These are phyloP conservation scores for Lodderomyces elongisporus DNA, from an alignment of 1,139 yeast genomes.

Conservation along the genomic window DNA sequence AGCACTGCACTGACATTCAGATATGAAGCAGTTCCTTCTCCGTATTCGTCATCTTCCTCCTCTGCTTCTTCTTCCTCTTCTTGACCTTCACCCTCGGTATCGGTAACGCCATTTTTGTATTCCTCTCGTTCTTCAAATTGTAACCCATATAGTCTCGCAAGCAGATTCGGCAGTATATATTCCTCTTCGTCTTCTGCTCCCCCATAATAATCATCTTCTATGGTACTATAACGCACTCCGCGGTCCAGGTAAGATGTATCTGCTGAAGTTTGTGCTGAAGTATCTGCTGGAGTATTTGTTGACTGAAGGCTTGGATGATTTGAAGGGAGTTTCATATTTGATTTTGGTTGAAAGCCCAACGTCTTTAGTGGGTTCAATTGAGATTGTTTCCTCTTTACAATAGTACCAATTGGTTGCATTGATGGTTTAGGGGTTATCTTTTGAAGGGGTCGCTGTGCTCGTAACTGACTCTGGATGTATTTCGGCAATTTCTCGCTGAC, in stretches of 20 bases:
- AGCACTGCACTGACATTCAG: too few relatives aligned
- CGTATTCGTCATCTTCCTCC: conserved; percentile 22
- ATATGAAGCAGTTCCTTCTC: too few relatives aligned
- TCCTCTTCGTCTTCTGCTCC: conserved; percentile 33
- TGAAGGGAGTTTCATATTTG: too few relatives aligned
- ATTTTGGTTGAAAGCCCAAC: too few relatives aligned
- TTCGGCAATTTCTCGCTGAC: conserved; percentile 38
- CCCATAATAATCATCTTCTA: too few relatives aligned
- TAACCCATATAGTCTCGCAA: conserved; percentile 27
- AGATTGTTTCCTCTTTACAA: too few relatives aligned
- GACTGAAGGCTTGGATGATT: too few relatives aligned
- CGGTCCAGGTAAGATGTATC: too few relatives aligned
- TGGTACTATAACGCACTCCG: too few relatives aligned
- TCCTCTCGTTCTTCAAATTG: conserved; percentile 21
- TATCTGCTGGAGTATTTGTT: too few relatives aligned
- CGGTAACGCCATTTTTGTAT: conserved; percentile 14
- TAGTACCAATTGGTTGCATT: conserved; percentile 1
- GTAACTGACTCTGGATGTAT: conserved; percentile 35
- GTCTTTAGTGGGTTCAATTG: too few relatives aligned
- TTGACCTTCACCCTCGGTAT: conserved; percentile 17
- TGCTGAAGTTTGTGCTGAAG: too few relatives aligned
- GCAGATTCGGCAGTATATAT: conserved; percentile 41
- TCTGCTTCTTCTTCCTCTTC: conserved; percentile 15
- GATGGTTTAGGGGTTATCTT: conserved; percentile 10
- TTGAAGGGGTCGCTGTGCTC: conserved; percentile 9